Evolutionary conservation across 106 monocot genomes (phyloP).

Genomic region (Dactylorhiza incarnata): DNA sequence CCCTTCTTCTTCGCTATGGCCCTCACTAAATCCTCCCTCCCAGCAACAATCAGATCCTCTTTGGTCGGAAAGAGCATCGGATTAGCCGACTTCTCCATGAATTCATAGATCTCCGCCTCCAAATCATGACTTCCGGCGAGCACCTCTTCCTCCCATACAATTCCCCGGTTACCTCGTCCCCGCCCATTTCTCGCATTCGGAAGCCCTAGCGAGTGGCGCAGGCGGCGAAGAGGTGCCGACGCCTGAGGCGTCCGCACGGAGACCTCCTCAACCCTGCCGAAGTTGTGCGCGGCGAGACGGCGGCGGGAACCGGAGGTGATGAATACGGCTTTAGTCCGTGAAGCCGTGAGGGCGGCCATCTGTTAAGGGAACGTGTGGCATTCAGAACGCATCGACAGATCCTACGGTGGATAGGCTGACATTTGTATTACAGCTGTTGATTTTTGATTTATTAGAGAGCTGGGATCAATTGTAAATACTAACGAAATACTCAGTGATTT

Average conservation of each 20-base stretch:
- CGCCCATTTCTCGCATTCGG: slow-evolving; percentile 3
- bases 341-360: slow-evolving; percentile 3
- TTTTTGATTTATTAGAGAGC: too few species aligned
- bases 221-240: not conserved
- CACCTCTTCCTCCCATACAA: not conserved
- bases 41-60: slow-evolving; percentile 48
- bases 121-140: slow-evolving; percentile 10
- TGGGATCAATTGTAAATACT: too few species aligned
- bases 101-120: slow-evolving; percentile 65
- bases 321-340: not conserved
- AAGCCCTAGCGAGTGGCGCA: slow-evolving; percentile 1
- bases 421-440: too few species aligned
- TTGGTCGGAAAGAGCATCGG: slow-evolving; percentile 50
- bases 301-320: not conserved
- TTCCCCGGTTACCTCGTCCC: not conserved
- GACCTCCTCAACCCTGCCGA: not conserved
- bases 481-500: too few species aligned
- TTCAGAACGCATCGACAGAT: too few species aligned
- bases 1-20: slow-evolving; percentile 49
- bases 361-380: too few species aligned
- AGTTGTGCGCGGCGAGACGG: not conserved
- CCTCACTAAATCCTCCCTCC: slow-evolving; percentile 54
- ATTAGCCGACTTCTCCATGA: slow-evolving; percentile 60
- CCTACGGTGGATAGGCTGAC: too few species aligned
- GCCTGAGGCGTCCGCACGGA: not conserved